Evolutionary conservation across 2,329 filamentous ascomycete genomes (phyloP), one percentile per base, ranked within the genome.

Genomic region (Exophiala spinifera): DNA sequence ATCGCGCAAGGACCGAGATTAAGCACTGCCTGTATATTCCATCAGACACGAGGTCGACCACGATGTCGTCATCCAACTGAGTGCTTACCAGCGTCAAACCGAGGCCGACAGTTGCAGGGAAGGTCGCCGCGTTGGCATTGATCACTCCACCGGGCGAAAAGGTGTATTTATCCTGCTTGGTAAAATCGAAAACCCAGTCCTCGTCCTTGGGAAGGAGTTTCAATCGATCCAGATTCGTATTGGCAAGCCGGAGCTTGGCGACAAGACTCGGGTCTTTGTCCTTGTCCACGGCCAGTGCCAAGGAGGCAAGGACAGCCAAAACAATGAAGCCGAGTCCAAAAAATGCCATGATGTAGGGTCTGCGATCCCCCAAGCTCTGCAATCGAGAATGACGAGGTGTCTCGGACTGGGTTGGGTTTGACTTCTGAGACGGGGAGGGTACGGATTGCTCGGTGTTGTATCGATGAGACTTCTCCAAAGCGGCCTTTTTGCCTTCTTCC

Each of bases 71-170:
- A 13, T 19, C 20, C 20, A 42, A 46, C 19, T 7, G n/a, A 20
- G 11, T 13, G 25, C 56, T 48, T 55, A 59, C 64, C 64, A 77
- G 63, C 11, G 75, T 79, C 67, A 80, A 74, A 34, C 75, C 75
- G 25, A 76, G 70, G 17, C 72, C 73, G 13, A 71, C 70, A 1
- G 75, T 67, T n/a, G 76, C 75, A 4, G 77, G 77, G 59, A 79
- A 79, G 20, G 75, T 79, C n/a, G 76, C 76, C 11, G 74, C 74
- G 57, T 79, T 78, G 59, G 78, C 77, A 60, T 77, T 80, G 58
- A 76, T 70, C 23, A 81, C 78, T 13, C 72, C 71, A 10, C 78
- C 78, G 1, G 75, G 76, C 4, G 60, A 56, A 56, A 73, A 73
- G 33, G 68, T 75, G 62, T 76, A 74, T 61, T 69, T 67, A 11